Evolutionary conservation across 2,329 filamentous ascomycete species (phyloP), one percentile per base, ranked within the genome.

Genomic region (Dactylonectria estremocensis): DNA sequence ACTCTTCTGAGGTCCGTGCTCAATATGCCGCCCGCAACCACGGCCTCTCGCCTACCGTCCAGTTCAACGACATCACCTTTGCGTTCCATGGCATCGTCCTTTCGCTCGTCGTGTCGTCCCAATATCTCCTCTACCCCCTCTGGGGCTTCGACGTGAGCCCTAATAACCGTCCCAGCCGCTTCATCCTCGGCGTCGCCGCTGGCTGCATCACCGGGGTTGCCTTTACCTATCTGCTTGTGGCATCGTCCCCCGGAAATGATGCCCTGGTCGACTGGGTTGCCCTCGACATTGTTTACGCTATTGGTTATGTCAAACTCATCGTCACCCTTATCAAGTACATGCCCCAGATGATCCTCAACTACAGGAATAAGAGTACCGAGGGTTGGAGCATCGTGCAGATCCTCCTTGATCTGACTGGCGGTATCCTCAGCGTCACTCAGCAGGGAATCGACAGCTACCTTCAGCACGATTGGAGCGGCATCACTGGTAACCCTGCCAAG

Each of bases 291-390:
- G 85, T 89, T 55, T 90, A 91, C 77, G 88, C 92, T 13, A 83
- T 97, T 35, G 94, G 93, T 48, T 97, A 97, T 78, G 91, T 97
- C 78, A 99, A 99, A 83, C 86, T 99, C 37, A 81, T 95, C 61
- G 89, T 97, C 72, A 97, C 95, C 0, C 83, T 98, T 28, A 88
- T 97, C 82, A 99, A 99, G 83, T 98, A 98, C 82, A 91, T 94
- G 53, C 96, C 96, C 5, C 95, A 97, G 84, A 90, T 93, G 43
- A 86, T 92, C 76, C 87, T 92, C 74, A 98, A 98, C 83, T 95
- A 92, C 79, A 90, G 91, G 75, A 94, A 95, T 76, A 89, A 92
- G 78, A 97, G 93, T 64, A 98, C 96, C 1, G 83, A 88, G 20
- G 96, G 96, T 43, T 98, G 95, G 95, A 92, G 90, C 75, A 98